A percentile compares a stretch with the other conserved stretches of the same genome.
Conservation (phyloP, 805 yeast genomes). For the Ogataea pignaliae region DNA sequence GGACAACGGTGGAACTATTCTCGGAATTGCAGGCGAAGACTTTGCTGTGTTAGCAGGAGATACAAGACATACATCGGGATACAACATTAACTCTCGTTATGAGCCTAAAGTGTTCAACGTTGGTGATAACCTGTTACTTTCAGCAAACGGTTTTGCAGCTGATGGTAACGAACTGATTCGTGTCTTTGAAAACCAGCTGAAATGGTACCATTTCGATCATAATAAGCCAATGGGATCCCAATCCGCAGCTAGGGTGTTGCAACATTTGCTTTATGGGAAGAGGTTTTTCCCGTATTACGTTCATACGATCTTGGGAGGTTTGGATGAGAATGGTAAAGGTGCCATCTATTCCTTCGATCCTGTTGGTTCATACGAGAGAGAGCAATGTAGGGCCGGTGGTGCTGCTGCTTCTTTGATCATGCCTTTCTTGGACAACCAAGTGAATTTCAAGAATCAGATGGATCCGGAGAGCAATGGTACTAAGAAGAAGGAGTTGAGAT, state of each 20-base stretch:
- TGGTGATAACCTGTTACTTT: slow-evolving; percentile 81
- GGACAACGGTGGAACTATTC: slow-evolving; percentile 94
- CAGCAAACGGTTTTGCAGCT: slow-evolving; percentile 96
- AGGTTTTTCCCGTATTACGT: slow-evolving; percentile 97
- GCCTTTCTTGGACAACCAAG: slow-evolving; percentile 98
- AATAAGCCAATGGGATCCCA: slow-evolving; percentile 62
- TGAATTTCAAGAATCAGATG: slow-evolving; percentile 88
- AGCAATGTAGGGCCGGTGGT: slow-evolving; percentile 97
- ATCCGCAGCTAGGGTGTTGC: slow-evolving; percentile 86
- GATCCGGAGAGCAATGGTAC: slow-evolving; percentile 74
- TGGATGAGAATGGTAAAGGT: slow-evolving; percentile 89
- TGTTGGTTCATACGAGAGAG: slow-evolving; percentile 96
- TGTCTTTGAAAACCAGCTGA: slow-evolving; percentile 60
- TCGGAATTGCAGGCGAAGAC: slow-evolving; percentile 97
- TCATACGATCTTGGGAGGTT: slow-evolving; percentile 89
- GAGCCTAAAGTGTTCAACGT: slow-evolving; percentile 86
- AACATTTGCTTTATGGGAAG: slow-evolving; percentile 85
- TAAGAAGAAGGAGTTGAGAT: slow-evolving; percentile 55
- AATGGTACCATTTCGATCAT: slow-evolving; percentile 93
- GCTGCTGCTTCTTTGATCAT: slow-evolving; percentile 93
- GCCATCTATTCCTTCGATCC: slow-evolving; percentile 96
- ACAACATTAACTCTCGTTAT: slow-evolving; percentile 86
- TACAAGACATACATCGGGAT: slow-evolving; percentile 94
- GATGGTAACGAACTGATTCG: slow-evolving; percentile 85
- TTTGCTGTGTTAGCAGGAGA: slow-evolving; percentile 97